Evolutionary conservation across 2,329 filamentous ascomycete species (phyloP), one percentile per base, ranked within the genome.

Genomic region (Sclerotinia glacialis): DNA sequence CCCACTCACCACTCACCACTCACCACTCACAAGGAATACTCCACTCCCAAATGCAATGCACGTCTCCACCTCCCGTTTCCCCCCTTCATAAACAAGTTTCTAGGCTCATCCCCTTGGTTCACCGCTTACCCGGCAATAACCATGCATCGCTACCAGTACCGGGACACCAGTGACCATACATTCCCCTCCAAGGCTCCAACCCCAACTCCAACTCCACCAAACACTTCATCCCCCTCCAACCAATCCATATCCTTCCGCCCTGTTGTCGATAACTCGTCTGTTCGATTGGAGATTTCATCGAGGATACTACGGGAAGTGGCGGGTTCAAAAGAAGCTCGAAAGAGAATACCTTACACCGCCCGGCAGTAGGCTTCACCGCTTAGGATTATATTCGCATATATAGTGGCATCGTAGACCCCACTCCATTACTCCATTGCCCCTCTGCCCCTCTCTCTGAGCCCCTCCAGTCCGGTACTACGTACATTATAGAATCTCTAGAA

Each of bases 401-500:
- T 21, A 53, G 11, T 53, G 26, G 50, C n/a, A 4, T 34, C n/a
- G 16, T 21, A n/a, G 7, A 55, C 31, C 40, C 53, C 53, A 55
- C 37, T 40, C 16, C 31, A 23, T n/a, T n/a, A n/a, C n/a, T n/a
- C n/a, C n/a, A n/a, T n/a, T 40, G 34, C 53, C n/a, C 12, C 53
- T 55, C 31, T 18, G 31, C 52, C 52, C 52, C 50, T 53, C 50
- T 46, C 18, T 28, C 5, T 26, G 28, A 53, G 50, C 50, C 50
- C 50, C 52, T 54, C 52, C 52, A 54, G 52, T 54, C 52, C 52
- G n/a, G n/a, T n/a, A n/a, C n/a, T n/a, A n/a, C n/a, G n/a, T n/a
- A n/a, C n/a, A n/a, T n/a, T n/a, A n/a, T n/a, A n/a, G n/a, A n/a
- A n/a, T n/a, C n/a, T n/a, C n/a, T n/a, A n/a, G n/a, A n/a, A n/a